phyloP scores from a whole-genome alignment of 768 basidiomycete genomes.

The Tricholoma sp. region DNA sequence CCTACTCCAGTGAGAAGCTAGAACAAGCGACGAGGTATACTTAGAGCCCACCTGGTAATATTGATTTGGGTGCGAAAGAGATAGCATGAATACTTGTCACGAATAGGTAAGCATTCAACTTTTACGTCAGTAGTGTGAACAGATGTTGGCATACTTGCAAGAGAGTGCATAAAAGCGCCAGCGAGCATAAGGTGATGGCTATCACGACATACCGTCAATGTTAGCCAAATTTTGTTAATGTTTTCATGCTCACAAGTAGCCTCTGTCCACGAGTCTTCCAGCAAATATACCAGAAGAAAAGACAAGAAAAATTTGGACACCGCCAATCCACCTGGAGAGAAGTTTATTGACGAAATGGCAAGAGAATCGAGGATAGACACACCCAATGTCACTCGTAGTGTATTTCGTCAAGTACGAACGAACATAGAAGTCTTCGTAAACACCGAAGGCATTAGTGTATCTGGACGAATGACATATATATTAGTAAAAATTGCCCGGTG shows the following conservation, averaged over 20 bases:
- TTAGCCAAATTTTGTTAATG: background rate
- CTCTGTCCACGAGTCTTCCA: constrained; percentile 47
- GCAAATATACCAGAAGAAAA: constrained; percentile 41
- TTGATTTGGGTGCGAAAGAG: constrained; percentile 26
- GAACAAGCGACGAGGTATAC: no score
- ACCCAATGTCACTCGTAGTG: constrained; percentile 22
- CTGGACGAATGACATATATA: constrained; percentile 4
- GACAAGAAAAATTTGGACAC: constrained; percentile 44
- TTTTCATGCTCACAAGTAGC: constrained; percentile 37
- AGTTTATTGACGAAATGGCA: background rate
- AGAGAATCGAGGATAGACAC: background rate
- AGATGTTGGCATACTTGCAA: constrained; percentile 19
- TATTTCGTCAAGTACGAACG: constrained; percentile 15
- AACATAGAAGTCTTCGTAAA: constrained; percentile 22
- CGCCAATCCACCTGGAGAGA: constrained; percentile 39
- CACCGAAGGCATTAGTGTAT: constrained; percentile 22
- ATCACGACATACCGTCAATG: background rate
- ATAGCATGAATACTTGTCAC: constrained; percentile 28
- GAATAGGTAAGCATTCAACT: background rate
- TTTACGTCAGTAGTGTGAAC: no score
- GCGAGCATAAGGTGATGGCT: constrained; percentile 20
- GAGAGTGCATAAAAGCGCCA: constrained; percentile 19
- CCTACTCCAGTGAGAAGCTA: constrained; percentile 17
- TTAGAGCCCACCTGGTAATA: constrained; percentile 27
- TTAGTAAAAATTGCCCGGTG: background rate